Conservation (phyloP, 2,329 filamentous ascomycete species). For the Colletotrichum truncatum region DNA sequence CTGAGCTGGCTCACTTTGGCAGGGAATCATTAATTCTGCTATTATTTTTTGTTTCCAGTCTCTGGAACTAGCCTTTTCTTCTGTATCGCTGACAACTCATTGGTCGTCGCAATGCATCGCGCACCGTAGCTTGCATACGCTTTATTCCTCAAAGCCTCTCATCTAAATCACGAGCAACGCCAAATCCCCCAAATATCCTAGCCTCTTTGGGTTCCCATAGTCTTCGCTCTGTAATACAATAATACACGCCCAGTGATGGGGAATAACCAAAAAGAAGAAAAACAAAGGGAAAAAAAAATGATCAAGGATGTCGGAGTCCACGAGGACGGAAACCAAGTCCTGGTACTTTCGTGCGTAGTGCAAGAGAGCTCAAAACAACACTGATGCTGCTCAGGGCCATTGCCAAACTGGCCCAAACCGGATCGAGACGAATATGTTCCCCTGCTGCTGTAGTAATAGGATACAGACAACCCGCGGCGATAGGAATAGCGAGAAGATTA, state of each 20-base stretch:
- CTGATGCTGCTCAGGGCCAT: conserved; percentile 95
- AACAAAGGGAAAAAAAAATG: neutral
- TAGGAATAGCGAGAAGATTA: conserved; percentile 79
- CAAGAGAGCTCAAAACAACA: conserved; percentile 84
- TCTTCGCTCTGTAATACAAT: neutral
- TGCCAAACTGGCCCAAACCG: conserved; percentile 87
- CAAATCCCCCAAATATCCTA: no score
- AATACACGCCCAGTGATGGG: neutral
- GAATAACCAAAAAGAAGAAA: neutral
- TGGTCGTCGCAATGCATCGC: no score
- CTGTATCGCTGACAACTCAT: no score
- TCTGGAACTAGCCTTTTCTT: no score
- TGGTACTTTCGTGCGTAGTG: conserved; percentile 64
- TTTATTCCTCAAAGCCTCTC: no score
- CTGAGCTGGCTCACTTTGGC: no score
- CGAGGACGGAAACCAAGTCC: conserved; percentile 53
- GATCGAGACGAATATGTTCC: conserved; percentile 72
- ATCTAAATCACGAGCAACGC: no score
- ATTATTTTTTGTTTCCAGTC: no score
- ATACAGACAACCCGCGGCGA: conserved; percentile 84
- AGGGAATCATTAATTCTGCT: no score
- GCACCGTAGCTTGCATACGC: no score
- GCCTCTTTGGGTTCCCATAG: neutral
- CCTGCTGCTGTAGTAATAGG: conserved; percentile 55
- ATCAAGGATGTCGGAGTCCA: neutral